Conservation (phyloP, 805 yeast species). For the Wickerhamomyces pijperi region DNA sequence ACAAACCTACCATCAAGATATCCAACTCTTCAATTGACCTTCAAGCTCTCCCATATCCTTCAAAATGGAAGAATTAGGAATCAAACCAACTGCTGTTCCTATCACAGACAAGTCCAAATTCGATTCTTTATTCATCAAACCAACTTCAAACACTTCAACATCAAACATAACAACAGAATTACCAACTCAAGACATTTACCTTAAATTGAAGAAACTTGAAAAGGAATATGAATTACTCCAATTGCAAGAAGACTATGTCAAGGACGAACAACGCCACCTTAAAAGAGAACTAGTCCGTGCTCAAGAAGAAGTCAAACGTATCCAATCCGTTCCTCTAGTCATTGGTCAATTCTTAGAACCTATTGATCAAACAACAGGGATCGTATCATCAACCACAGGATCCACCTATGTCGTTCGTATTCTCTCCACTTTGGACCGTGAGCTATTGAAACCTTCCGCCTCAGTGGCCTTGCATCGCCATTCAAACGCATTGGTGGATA, state of each 20-base stretch:
- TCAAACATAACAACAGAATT: constrained; percentile 5
- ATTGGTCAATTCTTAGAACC: constrained; percentile 98
- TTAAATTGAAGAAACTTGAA: constrained; percentile 77
- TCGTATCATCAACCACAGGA: constrained; percentile 95
- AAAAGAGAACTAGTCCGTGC: constrained; percentile 92
- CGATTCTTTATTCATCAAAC: constrained; percentile 18
- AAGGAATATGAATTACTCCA: constrained; percentile 77
- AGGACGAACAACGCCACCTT: constrained; percentile 95
- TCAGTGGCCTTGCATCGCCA: constrained; percentile 97
- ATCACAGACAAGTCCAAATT: constrained; percentile 22
- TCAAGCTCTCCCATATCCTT: no score
- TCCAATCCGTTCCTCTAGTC: constrained; percentile 94
- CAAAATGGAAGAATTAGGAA: constrained; percentile 55
- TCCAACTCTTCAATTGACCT: no score
- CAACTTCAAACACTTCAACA: constrained; percentile 8
- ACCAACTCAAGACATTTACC: constrained; percentile 49
- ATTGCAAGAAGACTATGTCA: constrained; percentile 92
- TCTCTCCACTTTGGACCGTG: constrained; percentile 88
- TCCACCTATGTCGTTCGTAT: constrained; percentile 95
- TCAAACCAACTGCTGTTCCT: constrained; percentile 24
- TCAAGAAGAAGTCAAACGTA: constrained; percentile 96
- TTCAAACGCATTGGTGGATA: constrained; percentile 94
- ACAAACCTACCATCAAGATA: no score
- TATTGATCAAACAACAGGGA: constrained; percentile 92
- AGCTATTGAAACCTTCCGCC: constrained; percentile 85